Evolutionary conservation across 1,284 basidiomycete species (phyloP).

Genomic region (Naganishia cerealis): DNA sequence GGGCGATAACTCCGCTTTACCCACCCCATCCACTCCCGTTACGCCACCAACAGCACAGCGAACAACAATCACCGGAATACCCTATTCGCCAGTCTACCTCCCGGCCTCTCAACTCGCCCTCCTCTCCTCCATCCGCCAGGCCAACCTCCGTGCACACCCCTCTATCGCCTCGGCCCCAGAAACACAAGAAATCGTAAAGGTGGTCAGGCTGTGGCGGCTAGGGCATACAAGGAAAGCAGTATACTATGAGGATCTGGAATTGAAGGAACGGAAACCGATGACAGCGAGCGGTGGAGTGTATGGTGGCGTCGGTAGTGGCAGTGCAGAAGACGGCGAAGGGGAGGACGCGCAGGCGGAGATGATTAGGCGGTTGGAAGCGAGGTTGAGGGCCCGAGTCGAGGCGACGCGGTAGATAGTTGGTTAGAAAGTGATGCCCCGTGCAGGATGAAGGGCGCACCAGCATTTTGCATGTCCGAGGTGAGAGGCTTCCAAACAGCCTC

Average conservation of each 20-base stretch:
- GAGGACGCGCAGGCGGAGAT: conserved; percentile 25
- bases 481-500: no score
- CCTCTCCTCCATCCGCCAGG: conserved; percentile 22
- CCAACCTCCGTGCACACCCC: conserved; percentile 21
- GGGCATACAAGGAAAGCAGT: conserved; percentile 33
- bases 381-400: conserved; percentile 31
- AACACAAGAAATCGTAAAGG: conserved; percentile 13
- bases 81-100: conserved; percentile 32
- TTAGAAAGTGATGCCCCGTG: background rate
- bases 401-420: conserved; percentile 18
- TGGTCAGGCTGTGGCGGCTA: conserved; percentile 29
- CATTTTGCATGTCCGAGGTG: no score
- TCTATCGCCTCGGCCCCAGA: background rate
- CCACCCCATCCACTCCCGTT: no score
- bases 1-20: background rate
- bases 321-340: background rate
- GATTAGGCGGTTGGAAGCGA: conserved; percentile 32
- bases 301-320: conserved; percentile 22
- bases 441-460: no score
- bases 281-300: conserved; percentile 30
- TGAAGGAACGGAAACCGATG: conserved; percentile 32
- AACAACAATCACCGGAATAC: conserved; percentile 18
- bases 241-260: conserved; percentile 31
- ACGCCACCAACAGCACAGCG: background rate
- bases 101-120: conserved; percentile 23